These are phyloP conservation scores for Zygnema cylindricum DNA, from an alignment of 139 green algal species.

Conservation along the genomic window DNA sequence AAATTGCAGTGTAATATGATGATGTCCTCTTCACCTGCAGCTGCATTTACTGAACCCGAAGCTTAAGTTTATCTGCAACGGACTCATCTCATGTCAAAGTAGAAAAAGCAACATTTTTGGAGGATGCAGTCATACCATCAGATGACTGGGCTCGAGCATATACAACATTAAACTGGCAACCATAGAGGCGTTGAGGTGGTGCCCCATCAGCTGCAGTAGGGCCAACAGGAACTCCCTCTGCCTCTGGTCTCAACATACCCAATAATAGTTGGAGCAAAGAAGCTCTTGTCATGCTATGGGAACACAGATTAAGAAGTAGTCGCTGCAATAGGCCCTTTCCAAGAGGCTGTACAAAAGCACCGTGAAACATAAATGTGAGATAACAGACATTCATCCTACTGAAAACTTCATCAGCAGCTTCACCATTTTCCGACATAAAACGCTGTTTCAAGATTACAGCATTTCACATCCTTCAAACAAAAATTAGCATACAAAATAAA, in stretches of 20 bases:
- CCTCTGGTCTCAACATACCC: slow-evolving; percentile 67
- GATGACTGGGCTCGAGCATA: slow-evolving; percentile 43
- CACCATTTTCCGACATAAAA: too few relatives aligned
- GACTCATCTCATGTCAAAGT: too few relatives aligned
- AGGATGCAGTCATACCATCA: slow-evolving; percentile 29
- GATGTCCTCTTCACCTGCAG: too few relatives aligned
- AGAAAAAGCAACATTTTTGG: too few relatives aligned
- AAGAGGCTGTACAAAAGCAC: slow-evolving; percentile 56
- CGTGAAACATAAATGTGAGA: too few relatives aligned
- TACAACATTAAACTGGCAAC: slow-evolving; percentile 58
- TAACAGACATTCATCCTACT: too few relatives aligned
- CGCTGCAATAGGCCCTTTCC: slow-evolving; percentile 75
- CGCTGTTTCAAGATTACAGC: neutral
- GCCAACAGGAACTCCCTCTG: neutral
- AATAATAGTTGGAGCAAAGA: slow-evolving; percentile 72
- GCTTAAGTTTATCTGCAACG: too few relatives aligned
- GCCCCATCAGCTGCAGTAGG: slow-evolving; percentile 36
- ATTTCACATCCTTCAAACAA: neutral
- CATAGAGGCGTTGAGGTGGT: slow-evolving; percentile 46
- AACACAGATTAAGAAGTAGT: slow-evolving; percentile 83
- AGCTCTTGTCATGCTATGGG: slow-evolving; percentile 67
- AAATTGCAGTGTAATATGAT: too few relatives aligned
- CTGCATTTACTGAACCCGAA: too few relatives aligned
- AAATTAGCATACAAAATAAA: neutral
- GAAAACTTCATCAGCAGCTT: too few relatives aligned